Evolutionary conservation across 2,329 filamentous ascomycete genomes (phyloP), one percentile per base, ranked within the genome.

Genomic region (Dothiorella sarmentorum): DNA sequence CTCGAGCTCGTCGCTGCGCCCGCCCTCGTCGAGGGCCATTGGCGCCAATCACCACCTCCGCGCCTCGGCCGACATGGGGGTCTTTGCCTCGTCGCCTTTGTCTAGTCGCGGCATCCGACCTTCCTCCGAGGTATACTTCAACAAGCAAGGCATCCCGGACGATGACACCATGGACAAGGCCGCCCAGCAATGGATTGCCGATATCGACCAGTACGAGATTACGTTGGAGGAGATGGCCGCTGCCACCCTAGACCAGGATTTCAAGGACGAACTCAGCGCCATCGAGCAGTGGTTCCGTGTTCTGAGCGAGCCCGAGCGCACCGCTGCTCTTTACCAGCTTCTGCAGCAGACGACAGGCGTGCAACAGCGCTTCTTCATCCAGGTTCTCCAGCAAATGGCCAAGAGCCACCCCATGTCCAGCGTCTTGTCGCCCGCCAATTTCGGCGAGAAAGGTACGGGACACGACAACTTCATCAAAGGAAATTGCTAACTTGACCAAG

Each of bases 251-350:
- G 94, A 99, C 72, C 94, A 99, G 78, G 94, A 99, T 72, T 99
- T 99, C 81, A 99, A 99, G 79, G 94, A 97, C 75, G 94, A 99
- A 76, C 84, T 99, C 61, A 97, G 91, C 72, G 94, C 94, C 66
- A 99, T 99, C 70, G 94, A 99, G 78, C 94, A 99, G 80, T 99
- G 94, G 94, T 99, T 99, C 76, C 88, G 92, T 62, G 94, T 99
- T 56, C 80, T 99, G 64, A 97, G 93, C 70, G 94, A 97, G 77
- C 92, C 94, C 26, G 94, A 99, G 77, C 85, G 94, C 63, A 99
- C 94, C 18, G 94, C 94, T 62, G 94, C 94, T 49, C 78, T 97
- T 60, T 99, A 99, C 73, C 93, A 94, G 62, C 80, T 99, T 66
- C 82, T 99, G 61, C 94, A 99, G 79, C 94, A 99, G 81, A 97